A percentile compares a stretch with the other conserved stretches of the same genome.
Evolutionary conservation across 1,284 basidiomycete genomes (phyloP).

Genomic region (Boletus hoseneyae): DNA sequence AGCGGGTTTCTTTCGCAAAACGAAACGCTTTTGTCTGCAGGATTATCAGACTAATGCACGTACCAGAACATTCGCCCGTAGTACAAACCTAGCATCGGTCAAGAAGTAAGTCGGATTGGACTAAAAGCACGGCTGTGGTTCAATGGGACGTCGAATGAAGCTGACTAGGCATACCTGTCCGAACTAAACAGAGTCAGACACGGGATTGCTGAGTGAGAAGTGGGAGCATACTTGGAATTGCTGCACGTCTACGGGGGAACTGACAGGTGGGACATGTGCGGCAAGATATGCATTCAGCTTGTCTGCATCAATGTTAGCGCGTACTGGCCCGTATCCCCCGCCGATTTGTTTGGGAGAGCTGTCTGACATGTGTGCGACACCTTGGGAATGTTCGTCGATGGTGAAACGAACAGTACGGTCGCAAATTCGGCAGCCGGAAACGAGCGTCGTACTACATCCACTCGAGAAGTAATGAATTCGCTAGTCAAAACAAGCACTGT

Average conservation of each 20-base stretch:
- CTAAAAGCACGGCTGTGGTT: slow-evolving; percentile 36
- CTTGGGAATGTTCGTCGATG: too few species aligned
- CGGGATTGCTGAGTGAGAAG: neutral
- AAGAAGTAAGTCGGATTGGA: slow-evolving; percentile 96
- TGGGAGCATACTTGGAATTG: slow-evolving; percentile 79
- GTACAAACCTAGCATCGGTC: slow-evolving; percentile 62
- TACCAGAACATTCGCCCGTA: neutral
- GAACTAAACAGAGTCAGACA: slow-evolving; percentile 47
- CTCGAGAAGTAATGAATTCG: too few species aligned
- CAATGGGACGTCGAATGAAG: slow-evolving; percentile 3
- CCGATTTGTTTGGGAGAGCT: slow-evolving; percentile 42
- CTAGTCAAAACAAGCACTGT: too few species aligned
- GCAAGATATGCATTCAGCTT: slow-evolving; percentile 70
- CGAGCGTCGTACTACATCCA: too few species aligned
- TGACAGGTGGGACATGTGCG: slow-evolving; percentile 54
- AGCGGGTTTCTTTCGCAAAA: slow-evolving; percentile 89
- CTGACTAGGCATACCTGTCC: slow-evolving; percentile 58
- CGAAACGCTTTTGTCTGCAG: slow-evolving; percentile 58
- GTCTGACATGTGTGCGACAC: too few species aligned
- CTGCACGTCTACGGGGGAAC: slow-evolving; percentile 73
- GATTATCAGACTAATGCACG: slow-evolving; percentile 11
- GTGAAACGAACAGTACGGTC: too few species aligned
- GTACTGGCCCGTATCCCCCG: slow-evolving; percentile 71
- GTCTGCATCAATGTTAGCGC: slow-evolving; percentile 65
- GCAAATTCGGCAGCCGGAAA: too few species aligned